Base-by-base conservation (phyloP, 139 green algal genomes). In the Chlamydomonas applanata region DNA sequence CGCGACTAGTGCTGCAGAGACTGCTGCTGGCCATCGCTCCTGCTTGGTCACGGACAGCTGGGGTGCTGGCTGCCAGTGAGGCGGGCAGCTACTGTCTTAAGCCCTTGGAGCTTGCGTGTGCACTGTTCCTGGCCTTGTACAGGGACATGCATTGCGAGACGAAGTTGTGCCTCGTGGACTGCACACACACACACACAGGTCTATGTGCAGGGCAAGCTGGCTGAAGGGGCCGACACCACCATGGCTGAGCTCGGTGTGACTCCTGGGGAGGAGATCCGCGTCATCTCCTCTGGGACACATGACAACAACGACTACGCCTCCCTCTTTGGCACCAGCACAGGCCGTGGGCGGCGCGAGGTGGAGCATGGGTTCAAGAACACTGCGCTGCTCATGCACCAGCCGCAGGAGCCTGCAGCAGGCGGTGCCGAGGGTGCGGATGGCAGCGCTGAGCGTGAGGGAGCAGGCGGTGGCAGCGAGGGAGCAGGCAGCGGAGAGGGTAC, bases 321-420 rank as follows among this genome's bases (percentile, higher is more conserved):
- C 16, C 72, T 87, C 13, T 78, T 87, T 33, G 74, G 73, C 20
- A 60, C 27, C 57, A 71, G 22, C 45, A 32, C 32, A 4, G 13
- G 33, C 56, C 24, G 40, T 16, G 73, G 83, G 63, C 57, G 70
- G 44, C 67, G 72, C 1, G 70, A 82, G 67, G 66, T 85, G 60
- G 80, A 85, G 59, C 46, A 61, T n/a, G 80, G 80, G 32, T 85
- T 85, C 60, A 85, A 79, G 61, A 78, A 85, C 75, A 85, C 80
- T 20, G 80, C 75, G 0, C 71, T 82, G 67, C 25, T 60, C 53
- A 54, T 29, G 32, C 16, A 54, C 35, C 29, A n/a, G n/a, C n/a
- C n/a, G n/a, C 56, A 64, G 25, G 67, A 49, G 40, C 40, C 40
- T 19, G 40, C 40, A 11, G 40, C 40, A 49, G 40, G 7, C 40